Conservation (phyloP, 371 early-diverging fungal genomes). For the Mucor racemosus region DNA sequence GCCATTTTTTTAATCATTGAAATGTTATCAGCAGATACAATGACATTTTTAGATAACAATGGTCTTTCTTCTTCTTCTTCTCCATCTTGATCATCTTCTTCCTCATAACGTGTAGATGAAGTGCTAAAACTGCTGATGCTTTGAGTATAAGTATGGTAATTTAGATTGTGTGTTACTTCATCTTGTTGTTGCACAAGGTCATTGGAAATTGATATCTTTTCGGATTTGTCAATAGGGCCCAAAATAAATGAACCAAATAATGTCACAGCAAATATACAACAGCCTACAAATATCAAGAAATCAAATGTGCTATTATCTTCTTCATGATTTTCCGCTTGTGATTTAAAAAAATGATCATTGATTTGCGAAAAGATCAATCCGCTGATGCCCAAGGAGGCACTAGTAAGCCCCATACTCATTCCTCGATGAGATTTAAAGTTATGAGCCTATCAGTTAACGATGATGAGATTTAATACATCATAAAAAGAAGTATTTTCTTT, state of each 20-base stretch:
- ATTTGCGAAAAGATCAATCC: constrained; percentile 55
- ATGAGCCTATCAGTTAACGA: constrained; percentile 22
- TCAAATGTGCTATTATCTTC: constrained; percentile 34
- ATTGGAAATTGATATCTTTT: neutral
- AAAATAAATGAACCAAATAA: constrained; percentile 41
- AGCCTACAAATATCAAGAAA: constrained; percentile 42
- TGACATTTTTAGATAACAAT: constrained; percentile 15
- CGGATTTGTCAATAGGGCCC: constrained; percentile 14
- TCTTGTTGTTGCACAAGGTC: constrained; percentile 7
- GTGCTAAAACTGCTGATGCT: constrained; percentile 28
- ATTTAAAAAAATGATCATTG: constrained; percentile 44
- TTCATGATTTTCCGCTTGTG: constrained; percentile 17
- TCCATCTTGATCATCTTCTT: constrained; percentile 12
- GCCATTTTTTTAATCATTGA: constrained; percentile 1
- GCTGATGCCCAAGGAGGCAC: constrained; percentile 47
- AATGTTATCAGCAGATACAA: constrained; percentile 14
- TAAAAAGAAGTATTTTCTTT: neutral
- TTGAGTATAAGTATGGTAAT: constrained; percentile 9
- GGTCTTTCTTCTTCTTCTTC: constrained; percentile 8
- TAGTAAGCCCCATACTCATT: constrained; percentile 53
- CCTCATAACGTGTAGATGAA: constrained; percentile 22
- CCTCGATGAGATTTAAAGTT: constrained; percentile 50
- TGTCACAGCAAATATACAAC: constrained; percentile 23
- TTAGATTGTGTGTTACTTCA: constrained; percentile 6
- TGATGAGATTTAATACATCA: neutral